A percentile compares a stretch with the other conserved stretches of the same genome.
phyloP scores from a whole-genome alignment of 2,329 filamentous ascomycete species.

The Trichoderma lentiforme region DNA sequence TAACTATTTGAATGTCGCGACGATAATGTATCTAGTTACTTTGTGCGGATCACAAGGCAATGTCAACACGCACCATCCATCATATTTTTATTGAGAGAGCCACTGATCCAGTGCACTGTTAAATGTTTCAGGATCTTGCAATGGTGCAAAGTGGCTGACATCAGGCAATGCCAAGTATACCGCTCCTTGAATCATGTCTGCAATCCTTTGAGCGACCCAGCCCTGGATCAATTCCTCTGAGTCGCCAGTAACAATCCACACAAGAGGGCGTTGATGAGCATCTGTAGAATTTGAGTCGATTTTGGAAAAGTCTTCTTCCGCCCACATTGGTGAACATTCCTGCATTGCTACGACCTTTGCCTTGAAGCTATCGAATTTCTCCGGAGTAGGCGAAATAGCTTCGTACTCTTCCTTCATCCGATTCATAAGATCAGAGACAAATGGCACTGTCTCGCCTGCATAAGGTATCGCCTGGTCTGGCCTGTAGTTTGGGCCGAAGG shows the following conservation, averaged over 20 bases:
- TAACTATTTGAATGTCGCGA: fast-evolving
- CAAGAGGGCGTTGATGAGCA: neutral
- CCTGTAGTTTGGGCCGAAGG: neutral
- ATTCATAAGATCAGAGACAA: neutral
- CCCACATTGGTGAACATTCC: neutral
- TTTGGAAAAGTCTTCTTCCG: neutral
- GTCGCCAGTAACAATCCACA: neutral
- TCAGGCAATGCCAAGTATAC: neutral
- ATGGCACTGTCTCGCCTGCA: neutral
- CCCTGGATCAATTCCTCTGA: neutral
- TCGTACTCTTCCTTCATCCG: neutral
- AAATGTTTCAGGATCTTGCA: neutral
- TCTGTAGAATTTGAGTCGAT: neutral
- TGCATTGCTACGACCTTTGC: neutral
- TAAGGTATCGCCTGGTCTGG: neutral
- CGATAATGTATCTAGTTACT: neutral
- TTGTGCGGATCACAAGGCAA: neutral
- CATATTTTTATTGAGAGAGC: neutral
- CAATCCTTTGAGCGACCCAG: neutral
- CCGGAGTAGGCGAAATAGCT: neutral
- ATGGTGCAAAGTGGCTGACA: neutral
- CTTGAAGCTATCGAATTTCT: neutral
- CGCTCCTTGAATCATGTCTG: neutral
- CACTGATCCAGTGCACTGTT: neutral
- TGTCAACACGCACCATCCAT: neutral